phyloP scores from a whole-genome alignment of 148 eudicot species.

The Nyssa sinensis region DNA sequence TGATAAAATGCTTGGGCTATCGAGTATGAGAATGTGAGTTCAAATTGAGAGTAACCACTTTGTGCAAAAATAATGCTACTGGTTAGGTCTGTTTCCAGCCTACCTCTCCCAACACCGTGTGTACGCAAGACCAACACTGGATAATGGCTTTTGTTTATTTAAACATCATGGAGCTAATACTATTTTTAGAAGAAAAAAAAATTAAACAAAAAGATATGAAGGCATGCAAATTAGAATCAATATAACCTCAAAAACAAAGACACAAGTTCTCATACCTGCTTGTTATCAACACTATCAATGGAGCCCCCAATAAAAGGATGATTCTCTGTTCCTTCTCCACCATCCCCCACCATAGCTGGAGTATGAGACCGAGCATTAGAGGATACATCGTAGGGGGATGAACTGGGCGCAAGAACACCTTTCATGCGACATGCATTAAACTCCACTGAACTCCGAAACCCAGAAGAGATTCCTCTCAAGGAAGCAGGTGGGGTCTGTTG shows the following conservation, averaged over 20 bases:
- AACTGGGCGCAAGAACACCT: slow-evolving; percentile 50
- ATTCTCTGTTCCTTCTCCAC: slow-evolving; percentile 44
- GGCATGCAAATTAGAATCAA: background rate
- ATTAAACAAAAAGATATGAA: background rate
- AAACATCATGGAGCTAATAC: background rate
- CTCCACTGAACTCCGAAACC: slow-evolving; percentile 51
- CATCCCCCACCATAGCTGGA: slow-evolving; percentile 52
- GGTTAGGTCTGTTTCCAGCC: too few species aligned
- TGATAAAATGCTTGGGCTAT: too few species aligned
- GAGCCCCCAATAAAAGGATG: slow-evolving; percentile 56
- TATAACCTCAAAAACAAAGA: background rate
- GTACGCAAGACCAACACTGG: too few species aligned
- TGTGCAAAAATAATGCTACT: too few species aligned
- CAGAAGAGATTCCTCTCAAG: slow-evolving; percentile 51
- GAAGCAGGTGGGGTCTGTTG: slow-evolving; percentile 68
- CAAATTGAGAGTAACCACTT: too few species aligned
- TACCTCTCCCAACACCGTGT: too few species aligned
- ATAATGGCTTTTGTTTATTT: too few species aligned
- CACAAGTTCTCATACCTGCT: slow-evolving; percentile 46
- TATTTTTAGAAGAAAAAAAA: background rate
- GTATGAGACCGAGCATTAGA: slow-evolving; percentile 51
- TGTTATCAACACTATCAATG: slow-evolving; percentile 52
- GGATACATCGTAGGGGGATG: slow-evolving; percentile 76
- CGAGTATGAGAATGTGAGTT: too few species aligned
- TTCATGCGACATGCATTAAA: slow-evolving; percentile 50